phyloP scores from a whole-genome alignment of 345 rosid genomes.

The Bretschneidera sinensis region DNA sequence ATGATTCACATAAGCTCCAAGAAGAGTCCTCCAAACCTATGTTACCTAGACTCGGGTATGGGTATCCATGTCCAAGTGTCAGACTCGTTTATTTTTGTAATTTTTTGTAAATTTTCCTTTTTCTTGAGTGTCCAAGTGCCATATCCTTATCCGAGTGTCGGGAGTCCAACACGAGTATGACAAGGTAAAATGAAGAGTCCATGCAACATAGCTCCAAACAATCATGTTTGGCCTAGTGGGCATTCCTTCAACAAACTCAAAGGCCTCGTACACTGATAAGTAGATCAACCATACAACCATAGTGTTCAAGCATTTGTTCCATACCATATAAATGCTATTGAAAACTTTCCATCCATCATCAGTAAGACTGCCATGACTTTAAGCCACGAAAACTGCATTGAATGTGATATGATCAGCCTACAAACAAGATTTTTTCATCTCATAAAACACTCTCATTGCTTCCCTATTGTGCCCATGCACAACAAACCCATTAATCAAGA shows the following conservation, averaged over 20 bases:
- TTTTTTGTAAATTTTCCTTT: too few species aligned
- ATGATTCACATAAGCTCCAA: slow-evolving; percentile 50
- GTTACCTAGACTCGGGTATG: too few species aligned
- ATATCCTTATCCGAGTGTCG: too few species aligned
- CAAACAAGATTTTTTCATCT: slow-evolving; percentile 31
- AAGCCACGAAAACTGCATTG: slow-evolving; percentile 40
- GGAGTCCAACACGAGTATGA: too few species aligned
- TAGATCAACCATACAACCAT: slow-evolving; percentile 56
- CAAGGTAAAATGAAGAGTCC: too few species aligned
- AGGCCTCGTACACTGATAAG: slow-evolving; percentile 45
- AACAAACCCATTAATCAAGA: slow-evolving; percentile 38
- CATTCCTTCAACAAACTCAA: slow-evolving; percentile 39
- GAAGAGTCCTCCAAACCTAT: slow-evolving; percentile 57
- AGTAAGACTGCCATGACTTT: slow-evolving; percentile 44
- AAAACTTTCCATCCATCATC: slow-evolving; percentile 39
- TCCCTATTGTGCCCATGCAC: slow-evolving; percentile 40
- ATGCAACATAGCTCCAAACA: too few species aligned
- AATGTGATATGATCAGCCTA: slow-evolving; percentile 39
- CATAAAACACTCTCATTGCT: slow-evolving; percentile 28
- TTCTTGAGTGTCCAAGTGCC: too few species aligned
- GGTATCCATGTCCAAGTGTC: too few species aligned
- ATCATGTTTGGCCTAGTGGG: slow-evolving; percentile 36
- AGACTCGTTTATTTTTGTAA: too few species aligned
- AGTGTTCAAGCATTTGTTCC: slow-evolving; percentile 42
- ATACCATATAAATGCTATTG: slow-evolving; percentile 32